These are phyloP conservation scores for Geotrichum restrictum DNA, from an alignment of 1,139 yeast species.

Conservation along the genomic window DNA sequence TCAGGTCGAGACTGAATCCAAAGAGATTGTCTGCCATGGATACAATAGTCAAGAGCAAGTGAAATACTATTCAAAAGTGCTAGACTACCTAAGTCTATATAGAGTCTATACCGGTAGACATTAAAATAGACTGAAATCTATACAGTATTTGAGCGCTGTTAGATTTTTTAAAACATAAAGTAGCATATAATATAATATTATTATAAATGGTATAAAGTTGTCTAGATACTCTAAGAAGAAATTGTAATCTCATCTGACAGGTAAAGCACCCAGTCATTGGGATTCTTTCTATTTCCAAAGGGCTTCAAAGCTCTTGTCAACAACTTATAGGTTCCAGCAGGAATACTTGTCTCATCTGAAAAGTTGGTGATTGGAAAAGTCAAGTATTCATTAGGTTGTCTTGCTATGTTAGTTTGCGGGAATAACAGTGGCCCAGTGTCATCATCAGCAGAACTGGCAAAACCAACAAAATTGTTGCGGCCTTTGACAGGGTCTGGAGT, in stretches of 20 bases:
- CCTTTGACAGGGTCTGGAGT: neutral
- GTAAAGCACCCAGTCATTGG: conserved; percentile 12
- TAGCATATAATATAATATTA: too few species aligned
- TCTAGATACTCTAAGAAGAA: too few species aligned
- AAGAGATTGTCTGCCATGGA: too few species aligned
- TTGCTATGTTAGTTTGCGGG: conserved; percentile 2
- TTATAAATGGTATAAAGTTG: too few species aligned
- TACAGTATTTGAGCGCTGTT: too few species aligned
- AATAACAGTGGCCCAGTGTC: conserved; percentile 1
- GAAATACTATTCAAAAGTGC: too few species aligned
- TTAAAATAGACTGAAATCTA: too few species aligned
- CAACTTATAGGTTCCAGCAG: conserved; percentile 16
- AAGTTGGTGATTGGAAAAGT: conserved; percentile 7
- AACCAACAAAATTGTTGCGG: conserved; percentile 9
- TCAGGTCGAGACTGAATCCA: too few species aligned
- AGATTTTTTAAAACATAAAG: too few species aligned
- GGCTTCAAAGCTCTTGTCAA: conserved; percentile 17
- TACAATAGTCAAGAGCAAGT: too few species aligned
- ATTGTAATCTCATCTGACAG: conserved; percentile 13
- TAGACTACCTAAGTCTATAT: too few species aligned
- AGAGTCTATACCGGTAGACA: too few species aligned
- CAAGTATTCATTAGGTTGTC: neutral
- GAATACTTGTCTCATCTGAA: conserved; percentile 4
- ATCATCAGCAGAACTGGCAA: conserved; percentile 1
- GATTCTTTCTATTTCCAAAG: conserved; percentile 9